Conservation (phyloP, 2,329 filamentous ascomycete species). For the Aureobasidium leucospermi region DNA sequence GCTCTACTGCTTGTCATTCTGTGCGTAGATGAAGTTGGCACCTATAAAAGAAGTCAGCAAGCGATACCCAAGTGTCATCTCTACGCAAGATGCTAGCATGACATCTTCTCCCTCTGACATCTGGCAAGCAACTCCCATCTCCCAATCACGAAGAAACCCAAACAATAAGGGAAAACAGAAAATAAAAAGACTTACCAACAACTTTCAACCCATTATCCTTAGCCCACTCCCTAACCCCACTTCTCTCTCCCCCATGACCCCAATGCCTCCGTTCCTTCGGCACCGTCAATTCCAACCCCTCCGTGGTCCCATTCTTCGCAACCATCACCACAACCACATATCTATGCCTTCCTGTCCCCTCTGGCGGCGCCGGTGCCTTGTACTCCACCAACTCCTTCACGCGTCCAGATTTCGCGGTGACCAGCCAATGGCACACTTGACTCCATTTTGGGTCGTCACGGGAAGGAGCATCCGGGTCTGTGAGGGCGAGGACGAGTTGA, state of each 20-base stretch:
- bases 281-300: conserved; percentile 34
- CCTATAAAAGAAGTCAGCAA: conserved; percentile 19
- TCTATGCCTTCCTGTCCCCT: conserved; percentile 50
- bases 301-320: conserved; percentile 37
- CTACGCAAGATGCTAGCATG: not conserved
- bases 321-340: conserved; percentile 50
- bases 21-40: conserved; percentile 41
- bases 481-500: conserved; percentile 41
- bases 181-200: conserved; percentile 30
- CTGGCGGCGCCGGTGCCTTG: conserved; percentile 47
- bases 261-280: conserved; percentile 48
- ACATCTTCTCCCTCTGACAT: no score
- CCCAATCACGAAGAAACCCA: not conserved
- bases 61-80: no score
- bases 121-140: no score
- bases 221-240: conserved; percentile 47
- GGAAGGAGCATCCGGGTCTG: conserved; percentile 53
- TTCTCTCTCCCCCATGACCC: conserved; percentile 44
- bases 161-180: not conserved
- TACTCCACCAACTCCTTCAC: conserved; percentile 41
- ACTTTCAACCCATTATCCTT: conserved; percentile 40
- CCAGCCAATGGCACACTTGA: conserved; percentile 53
- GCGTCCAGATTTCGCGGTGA: conserved; percentile 26
- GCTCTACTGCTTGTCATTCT: conserved; percentile 42
- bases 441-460: conserved; percentile 47